Evolutionary conservation across 2,329 filamentous ascomycete genomes (phyloP), one percentile per base, ranked within the genome.

Genomic region (Cordyceps javanica): DNA sequence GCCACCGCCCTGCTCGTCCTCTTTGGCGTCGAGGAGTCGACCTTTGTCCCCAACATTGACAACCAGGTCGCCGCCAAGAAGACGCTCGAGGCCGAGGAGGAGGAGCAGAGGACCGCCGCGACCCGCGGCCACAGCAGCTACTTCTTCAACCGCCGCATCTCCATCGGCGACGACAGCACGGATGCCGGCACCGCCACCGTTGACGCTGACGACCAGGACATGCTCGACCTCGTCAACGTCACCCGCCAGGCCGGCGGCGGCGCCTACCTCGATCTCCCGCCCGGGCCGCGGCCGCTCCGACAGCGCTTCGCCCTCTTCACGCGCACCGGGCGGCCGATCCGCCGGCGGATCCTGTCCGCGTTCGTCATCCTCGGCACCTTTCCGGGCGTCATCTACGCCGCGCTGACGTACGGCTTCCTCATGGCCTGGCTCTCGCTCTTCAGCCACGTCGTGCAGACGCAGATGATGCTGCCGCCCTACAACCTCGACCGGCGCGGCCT

Each of bases 381-480:
- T 21, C 55, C 55, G 4, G 55, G 36, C 19, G 55, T 57, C 26
- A 14, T 39, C 25, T 57, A 57, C 55, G 38, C 55, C 10, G 55
- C 55, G 1, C 34, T 57, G 1, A 57, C 55, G 3, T 57, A 50
- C 38, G 55, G 55, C 13, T 57, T 51, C 19, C n/a, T 57, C 36
- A 42, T 36, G 45, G 45, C 55, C 5, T 57, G 55, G 45, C 36
- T 57, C n/a, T 32, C 45, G 3, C 19, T 57, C 1, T 34, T 57
- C 19, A 16, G 8, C n/a, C 30, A 42, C 8, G 38, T 46, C 10
- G 19, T 44, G 9, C 14, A 32, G 19, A 44, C 34, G 14, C 34
- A 44, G 28, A 13, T 57, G 25, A 42, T 21, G 8, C 6, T 26
- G 14, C n/a, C 45, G 21, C 55, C 55, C 1, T 57, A 51, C 26